A percentile compares a stretch with the other conserved stretches of the same genome.
Conservation (phyloP, 208 protist genomes). For the Leishmania martiniquensis region DNA sequence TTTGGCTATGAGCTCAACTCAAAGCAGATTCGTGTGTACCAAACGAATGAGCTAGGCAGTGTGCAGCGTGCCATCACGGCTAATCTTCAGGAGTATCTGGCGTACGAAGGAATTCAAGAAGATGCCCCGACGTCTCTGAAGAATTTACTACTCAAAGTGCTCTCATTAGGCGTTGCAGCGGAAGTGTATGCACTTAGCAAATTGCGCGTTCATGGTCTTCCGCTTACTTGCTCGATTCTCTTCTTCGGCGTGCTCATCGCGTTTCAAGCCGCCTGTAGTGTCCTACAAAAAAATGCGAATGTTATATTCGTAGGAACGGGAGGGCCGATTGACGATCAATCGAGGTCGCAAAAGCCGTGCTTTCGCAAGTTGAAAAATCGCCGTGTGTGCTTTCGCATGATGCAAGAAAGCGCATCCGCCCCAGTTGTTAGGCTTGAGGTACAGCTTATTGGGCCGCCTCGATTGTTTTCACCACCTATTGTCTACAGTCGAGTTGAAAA, state of each 20-base stretch:
- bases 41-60: constrained; percentile 43
- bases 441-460: constrained; percentile 47
- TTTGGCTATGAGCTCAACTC: constrained; percentile 80
- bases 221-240: constrained; percentile 1
- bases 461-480: constrained; percentile 30
- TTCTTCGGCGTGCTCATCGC: constrained; percentile 18
- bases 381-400: constrained; percentile 42
- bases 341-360: constrained; percentile 13
- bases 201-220: background rate
- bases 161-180: constrained; percentile 13
- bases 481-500: constrained; percentile 51
- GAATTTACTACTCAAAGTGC: constrained; percentile 21
- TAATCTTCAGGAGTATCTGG: constrained; percentile 64
- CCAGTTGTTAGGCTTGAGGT: constrained; percentile 46
- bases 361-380: constrained; percentile 38
- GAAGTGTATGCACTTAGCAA: constrained; percentile 23
- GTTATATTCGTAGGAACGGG: constrained; percentile 38
- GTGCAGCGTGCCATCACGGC: constrained; percentile 38
- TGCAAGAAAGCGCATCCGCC: constrained; percentile 22
- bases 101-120: constrained; percentile 41
- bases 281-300: constrained; percentile 22
- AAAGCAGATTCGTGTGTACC: constrained; percentile 64
- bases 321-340: background rate
- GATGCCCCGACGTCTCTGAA: constrained; percentile 29
- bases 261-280: constrained; percentile 13